A percentile compares a stretch with the other conserved stretches of the same genome.
These are phyloP conservation scores for Diospyros kaki DNA, from an alignment of 148 eudicot genomes.

Conservation along the genomic window DNA sequence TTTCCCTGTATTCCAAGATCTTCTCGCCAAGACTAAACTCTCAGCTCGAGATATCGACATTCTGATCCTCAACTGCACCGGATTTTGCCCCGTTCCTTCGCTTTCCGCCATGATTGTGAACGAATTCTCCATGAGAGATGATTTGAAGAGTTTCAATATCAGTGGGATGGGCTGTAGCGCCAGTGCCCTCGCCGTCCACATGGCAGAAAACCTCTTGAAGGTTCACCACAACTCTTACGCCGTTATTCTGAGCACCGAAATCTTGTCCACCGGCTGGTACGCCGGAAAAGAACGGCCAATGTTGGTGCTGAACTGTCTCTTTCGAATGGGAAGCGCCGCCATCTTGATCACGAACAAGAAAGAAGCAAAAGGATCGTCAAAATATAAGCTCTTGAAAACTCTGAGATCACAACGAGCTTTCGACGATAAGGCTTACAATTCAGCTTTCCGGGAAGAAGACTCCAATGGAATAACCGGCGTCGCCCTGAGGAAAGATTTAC, in stretches of 20 bases:
- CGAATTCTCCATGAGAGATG: constrained; percentile 50
- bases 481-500: constrained; percentile 48
- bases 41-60: constrained; percentile 53
- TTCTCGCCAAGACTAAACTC: constrained; percentile 44
- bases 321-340: constrained; percentile 73
- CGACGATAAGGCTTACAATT: constrained; percentile 47
- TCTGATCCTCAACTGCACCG: constrained; percentile 75
- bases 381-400: constrained; percentile 37
- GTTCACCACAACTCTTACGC: constrained; percentile 45
- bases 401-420: constrained; percentile 51
- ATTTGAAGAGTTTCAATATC: constrained; percentile 49
- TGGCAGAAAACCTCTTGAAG: constrained; percentile 47
- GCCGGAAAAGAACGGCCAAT: constrained; percentile 48
- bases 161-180: constrained; percentile 95
- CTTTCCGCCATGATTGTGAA: constrained; percentile 55
- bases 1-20: constrained; percentile 59
- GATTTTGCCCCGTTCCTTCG: constrained; percentile 64
- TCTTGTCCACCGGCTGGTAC: constrained; percentile 69
- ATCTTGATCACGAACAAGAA: constrained; percentile 42
- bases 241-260: constrained; percentile 69
- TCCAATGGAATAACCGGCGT: constrained; percentile 56
- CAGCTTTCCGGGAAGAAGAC: constrained; percentile 69
- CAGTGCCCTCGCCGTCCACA: constrained; percentile 44
- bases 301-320: constrained; percentile 54
- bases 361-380: constrained; percentile 21